Evolutionary conservation across 805 yeast genomes (phyloP), one percentile per base, ranked within the genome.

Genomic region (Clavispora asparagi): DNA sequence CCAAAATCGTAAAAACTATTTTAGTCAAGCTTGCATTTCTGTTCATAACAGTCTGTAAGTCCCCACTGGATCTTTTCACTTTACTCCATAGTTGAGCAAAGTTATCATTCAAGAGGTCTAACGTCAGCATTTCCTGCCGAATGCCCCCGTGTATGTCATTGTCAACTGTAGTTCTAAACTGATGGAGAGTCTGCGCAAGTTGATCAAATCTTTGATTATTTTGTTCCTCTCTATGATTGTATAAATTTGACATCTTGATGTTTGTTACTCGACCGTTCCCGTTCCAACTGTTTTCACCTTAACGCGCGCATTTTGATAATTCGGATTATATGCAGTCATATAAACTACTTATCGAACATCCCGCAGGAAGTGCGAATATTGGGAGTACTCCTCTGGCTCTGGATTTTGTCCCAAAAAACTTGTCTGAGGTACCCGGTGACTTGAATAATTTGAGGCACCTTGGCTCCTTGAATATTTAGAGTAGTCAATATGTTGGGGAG

Each of bases 201-300:
- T 66, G 70, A 44, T 71, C 75, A 49, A 71, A 71, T 44, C 70
- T 50, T 50, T 69, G 70, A 52, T 71, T 68, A 52, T 71, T 71
- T 44, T 68, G 71, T 36, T 67, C 64, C 51, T 71, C 77, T 51
- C 77, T 58, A 44, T 67, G 69, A 38, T 72, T 58, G 56, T 71
- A 71, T 37, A 70, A 51, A 37, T 49, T 48, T 13, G 57, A 54
- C 57, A 54, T 53, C 26, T 12, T 43, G n/a, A 27, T 16, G 16
- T 7, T 33, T 14, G 11, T 33, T 7, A n/a, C 35, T 14, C 17
- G 35, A 12, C 17, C 13, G 35, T 4, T 14, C 17, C 35, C 9
- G 16, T 4, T 33, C 9, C 11, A 13, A 7, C 25, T 27, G 32
- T 27, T 26, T 39, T 39, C 11, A 39, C 7, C 30, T 2, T 25